These are phyloP conservation scores for Kwoniella newhampshirensis DNA, from an alignment of 768 basidiomycete species.

Conservation along the genomic window DNA sequence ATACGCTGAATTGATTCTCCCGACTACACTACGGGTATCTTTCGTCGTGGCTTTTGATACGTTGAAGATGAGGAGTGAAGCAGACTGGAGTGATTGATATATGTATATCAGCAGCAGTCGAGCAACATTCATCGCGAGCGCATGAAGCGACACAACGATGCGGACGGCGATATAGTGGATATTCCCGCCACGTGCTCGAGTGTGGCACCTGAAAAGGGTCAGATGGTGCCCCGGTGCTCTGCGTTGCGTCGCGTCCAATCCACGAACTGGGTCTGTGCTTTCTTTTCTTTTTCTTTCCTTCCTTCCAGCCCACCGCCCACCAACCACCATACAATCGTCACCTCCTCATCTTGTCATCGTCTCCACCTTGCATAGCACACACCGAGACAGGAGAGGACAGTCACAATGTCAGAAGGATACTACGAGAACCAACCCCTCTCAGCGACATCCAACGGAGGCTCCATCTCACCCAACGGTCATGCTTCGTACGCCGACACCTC, in stretches of 20 bases:
- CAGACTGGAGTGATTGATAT: too few species aligned
- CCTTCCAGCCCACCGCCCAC: not conserved
- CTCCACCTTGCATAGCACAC: not conserved
- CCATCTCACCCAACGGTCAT: conserved; percentile 8
- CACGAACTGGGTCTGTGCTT: conserved; percentile 7
- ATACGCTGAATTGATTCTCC: too few species aligned
- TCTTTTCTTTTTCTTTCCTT: conserved; percentile 8
- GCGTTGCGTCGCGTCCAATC: conserved; percentile 5
- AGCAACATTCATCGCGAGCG: not conserved
- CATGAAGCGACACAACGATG: too few species aligned
- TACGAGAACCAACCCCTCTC: conserved; percentile 29
- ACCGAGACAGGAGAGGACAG: too few species aligned
- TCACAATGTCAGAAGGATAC: conserved; percentile 37
- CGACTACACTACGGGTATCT: too few species aligned
- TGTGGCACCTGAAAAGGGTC: not conserved
- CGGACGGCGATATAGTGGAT: not conserved
- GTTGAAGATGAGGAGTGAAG: too few species aligned
- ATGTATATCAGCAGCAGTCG: too few species aligned
- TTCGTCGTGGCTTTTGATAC: too few species aligned
- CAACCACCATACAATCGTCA: conserved; percentile 3
- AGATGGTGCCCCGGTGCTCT: conserved; percentile 15
- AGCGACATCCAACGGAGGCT: conserved; percentile 24
- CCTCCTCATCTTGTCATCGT: not conserved
- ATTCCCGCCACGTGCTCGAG: not conserved
- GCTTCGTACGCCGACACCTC: not conserved